Percentiles rank a stretch among this genome's conserved stretches.
These are phyloP conservation scores for Paradendryphiella salina DNA, from an alignment of 2,329 filamentous ascomycete species.

Conservation along the genomic window DNA sequence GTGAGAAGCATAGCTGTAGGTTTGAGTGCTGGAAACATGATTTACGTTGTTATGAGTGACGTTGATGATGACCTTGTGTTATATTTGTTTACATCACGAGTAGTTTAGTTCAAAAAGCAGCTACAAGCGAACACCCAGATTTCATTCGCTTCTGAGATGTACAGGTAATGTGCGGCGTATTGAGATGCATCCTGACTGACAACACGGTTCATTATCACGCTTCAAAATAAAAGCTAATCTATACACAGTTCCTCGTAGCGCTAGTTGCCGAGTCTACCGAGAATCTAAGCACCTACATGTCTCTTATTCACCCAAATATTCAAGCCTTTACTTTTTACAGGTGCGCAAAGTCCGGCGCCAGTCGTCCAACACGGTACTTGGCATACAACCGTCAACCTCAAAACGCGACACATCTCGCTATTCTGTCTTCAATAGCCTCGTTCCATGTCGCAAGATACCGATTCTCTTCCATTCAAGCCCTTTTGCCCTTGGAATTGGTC, in stretches of 20 bases:
- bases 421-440: no score
- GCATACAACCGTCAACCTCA: neutral
- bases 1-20: no score
- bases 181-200: neutral
- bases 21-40: neutral
- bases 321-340: neutral
- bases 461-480: no score
- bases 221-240: neutral
- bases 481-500: neutral
- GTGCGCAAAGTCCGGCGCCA: neutral
- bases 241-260: neutral
- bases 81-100: neutral
- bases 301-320: neutral
- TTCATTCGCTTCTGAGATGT: neutral
- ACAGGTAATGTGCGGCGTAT: neutral
- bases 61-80: neutral
- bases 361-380: conserved; percentile 12
- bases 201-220: no score
- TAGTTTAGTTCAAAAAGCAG: neutral
- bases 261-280: neutral
- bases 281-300: neutral
- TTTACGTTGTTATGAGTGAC: neutral
- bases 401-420: neutral
- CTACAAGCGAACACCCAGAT: neutral
- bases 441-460: neutral